Evolutionary conservation across 2,329 filamentous ascomycete genomes (phyloP).

Genomic region (Chlorencoelia australis): DNA sequence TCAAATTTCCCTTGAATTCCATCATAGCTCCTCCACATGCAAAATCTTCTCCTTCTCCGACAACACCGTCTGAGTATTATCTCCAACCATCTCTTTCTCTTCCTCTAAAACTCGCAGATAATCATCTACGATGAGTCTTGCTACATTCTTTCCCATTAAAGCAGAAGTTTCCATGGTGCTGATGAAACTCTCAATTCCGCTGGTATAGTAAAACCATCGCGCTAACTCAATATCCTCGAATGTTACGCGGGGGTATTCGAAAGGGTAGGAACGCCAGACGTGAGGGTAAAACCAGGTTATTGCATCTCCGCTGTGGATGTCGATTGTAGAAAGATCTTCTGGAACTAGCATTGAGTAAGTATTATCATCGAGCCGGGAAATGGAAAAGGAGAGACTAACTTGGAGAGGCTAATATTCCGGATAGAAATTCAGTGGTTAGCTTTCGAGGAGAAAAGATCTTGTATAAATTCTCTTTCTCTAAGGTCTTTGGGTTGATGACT

Average conservation of each 20-base stretch:
- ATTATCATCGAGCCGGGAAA: too few relatives aligned
- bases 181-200: slow-evolving; percentile 84
- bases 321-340: slow-evolving; percentile 16
- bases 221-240: slow-evolving; percentile 74
- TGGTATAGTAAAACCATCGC: slow-evolving; percentile 58
- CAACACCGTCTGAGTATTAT: too few relatives aligned
- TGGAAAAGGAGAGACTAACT: slow-evolving; percentile 13
- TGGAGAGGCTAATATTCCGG: slow-evolving; percentile 37
- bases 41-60: too few relatives aligned
- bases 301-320: slow-evolving; percentile 36
- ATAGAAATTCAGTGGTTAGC: slow-evolving; percentile 43
- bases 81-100: too few relatives aligned
- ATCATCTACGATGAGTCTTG: slow-evolving; percentile 57
- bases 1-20: too few relatives aligned
- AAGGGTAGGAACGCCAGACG: slow-evolving; percentile 76
- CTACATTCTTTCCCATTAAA: slow-evolving; percentile 81
- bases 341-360: too few relatives aligned
- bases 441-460: slow-evolving; percentile 53
- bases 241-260: slow-evolving; percentile 70
- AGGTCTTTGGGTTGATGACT: slow-evolving; percentile 49
- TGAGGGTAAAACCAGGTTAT: slow-evolving; percentile 73
- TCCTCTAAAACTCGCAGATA: slow-evolving; percentile 29
- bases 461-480: slow-evolving; percentile 46
- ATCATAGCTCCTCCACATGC: too few relatives aligned
- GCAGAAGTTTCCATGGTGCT: slow-evolving; percentile 96